phyloP scores from a whole-genome alignment of 2,329 filamentous ascomycete genomes.

The Colletotrichum spaethianum region DNA sequence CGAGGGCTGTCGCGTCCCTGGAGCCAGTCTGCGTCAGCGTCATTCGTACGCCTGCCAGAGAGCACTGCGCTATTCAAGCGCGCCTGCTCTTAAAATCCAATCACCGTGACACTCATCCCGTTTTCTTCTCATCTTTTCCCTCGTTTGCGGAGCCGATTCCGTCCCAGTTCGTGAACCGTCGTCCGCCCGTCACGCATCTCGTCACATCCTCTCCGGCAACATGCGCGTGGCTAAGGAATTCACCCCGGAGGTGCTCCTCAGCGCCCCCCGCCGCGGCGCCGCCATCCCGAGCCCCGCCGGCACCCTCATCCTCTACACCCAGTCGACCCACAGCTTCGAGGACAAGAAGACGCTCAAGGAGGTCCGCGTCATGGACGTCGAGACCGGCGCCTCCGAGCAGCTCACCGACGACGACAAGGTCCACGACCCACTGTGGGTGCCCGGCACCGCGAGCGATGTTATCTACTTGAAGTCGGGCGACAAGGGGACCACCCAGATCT shows the following conservation, averaged over 20 bases:
- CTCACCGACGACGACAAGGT: slow-evolving; percentile 48
- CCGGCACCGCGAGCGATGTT: slow-evolving; percentile 48
- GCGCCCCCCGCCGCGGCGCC: slow-evolving; percentile 48
- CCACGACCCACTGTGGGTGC: slow-evolving; percentile 55
- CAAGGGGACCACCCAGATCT: slow-evolving; percentile 50
- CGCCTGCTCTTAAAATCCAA: not conserved
- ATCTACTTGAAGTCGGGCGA: slow-evolving; percentile 50
- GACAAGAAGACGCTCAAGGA: slow-evolving; percentile 50
- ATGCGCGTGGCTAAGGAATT: slow-evolving; percentile 45
- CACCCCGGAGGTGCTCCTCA: slow-evolving; percentile 52
- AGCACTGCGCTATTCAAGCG: not conserved
- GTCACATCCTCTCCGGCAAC: not conserved
- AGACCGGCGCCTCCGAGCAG: slow-evolving; percentile 46
- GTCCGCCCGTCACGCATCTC: not conserved
- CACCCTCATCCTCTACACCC: slow-evolving; percentile 57
- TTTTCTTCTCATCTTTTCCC: not conserved
- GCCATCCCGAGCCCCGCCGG: slow-evolving; percentile 58
- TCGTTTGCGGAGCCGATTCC: not conserved
- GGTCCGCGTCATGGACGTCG: slow-evolving; percentile 52
- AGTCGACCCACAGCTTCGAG: slow-evolving; percentile 54
- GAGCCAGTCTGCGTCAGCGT: slow-evolving; percentile 30
- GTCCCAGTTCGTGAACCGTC: not conserved
- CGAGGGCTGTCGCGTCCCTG: slow-evolving; percentile 30
- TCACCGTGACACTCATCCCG: too few species aligned
- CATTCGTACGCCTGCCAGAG: slow-evolving; percentile 26